Evolutionary conservation across 805 yeast species (phyloP).

Genomic region (Lipomyces sp.): DNA sequence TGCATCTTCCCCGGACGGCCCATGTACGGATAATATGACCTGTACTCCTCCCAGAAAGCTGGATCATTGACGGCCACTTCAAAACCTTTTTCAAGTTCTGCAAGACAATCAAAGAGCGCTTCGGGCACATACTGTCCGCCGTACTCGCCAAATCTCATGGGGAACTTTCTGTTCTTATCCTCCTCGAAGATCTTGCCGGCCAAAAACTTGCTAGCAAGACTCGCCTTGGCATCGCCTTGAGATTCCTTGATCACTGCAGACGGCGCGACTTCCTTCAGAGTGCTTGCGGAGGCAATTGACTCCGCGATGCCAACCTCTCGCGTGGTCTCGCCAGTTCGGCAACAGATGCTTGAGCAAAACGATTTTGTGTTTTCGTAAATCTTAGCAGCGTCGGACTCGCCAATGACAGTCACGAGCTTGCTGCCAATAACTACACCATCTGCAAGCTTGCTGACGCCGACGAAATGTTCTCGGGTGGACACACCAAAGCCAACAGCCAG

Average conservation of each 20-base stretch:
- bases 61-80: slow-evolving; percentile 87
- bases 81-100: slow-evolving; percentile 84
- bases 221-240: slow-evolving; percentile 40
- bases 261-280: slow-evolving; percentile 19
- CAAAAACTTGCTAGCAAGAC: slow-evolving; percentile 19
- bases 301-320: slow-evolving; percentile 35
- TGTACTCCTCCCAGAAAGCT: slow-evolving; percentile 88
- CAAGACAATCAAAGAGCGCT: slow-evolving; percentile 84
- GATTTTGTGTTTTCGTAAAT: slow-evolving; percentile 62
- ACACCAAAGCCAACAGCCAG: slow-evolving; percentile 98
- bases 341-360: slow-evolving; percentile 44
- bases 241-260: slow-evolving; percentile 30
- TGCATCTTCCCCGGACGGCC: slow-evolving; percentile 96
- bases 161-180: slow-evolving; percentile 31
- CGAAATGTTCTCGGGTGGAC: slow-evolving; percentile 85
- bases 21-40: slow-evolving; percentile 79
- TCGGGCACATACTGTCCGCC: slow-evolving; percentile 99
- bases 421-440: slow-evolving; percentile 98
- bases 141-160: slow-evolving; percentile 84
- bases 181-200: slow-evolving; percentile 14
- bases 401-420: slow-evolving; percentile 68
- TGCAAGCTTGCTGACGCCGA: slow-evolving; percentile 70
- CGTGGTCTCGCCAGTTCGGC: slow-evolving; percentile 10
- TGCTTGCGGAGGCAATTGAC: slow-evolving; percentile 18
- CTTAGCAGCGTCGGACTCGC: slow-evolving; percentile 56